These are phyloP conservation scores for Pseudonitzschia multistriata DNA, from an alignment of 108 stramenopile genomes.

Conservation along the genomic window DNA sequence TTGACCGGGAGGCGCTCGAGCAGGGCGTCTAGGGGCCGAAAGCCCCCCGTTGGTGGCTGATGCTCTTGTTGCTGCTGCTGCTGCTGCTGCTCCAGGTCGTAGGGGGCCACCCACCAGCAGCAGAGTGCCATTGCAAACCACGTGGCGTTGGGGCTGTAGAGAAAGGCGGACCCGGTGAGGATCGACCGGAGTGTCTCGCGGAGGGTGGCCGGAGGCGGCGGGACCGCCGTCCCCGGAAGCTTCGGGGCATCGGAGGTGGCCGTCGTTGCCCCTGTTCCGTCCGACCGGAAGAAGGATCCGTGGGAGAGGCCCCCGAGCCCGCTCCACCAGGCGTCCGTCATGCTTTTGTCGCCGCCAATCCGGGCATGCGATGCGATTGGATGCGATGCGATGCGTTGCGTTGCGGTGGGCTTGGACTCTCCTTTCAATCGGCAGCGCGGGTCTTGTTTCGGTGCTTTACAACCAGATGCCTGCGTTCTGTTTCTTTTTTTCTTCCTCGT, in stretches of 20 bases:
- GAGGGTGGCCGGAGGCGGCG: neutral
- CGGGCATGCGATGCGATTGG: no score
- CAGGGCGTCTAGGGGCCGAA: neutral
- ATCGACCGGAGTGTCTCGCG: neutral
- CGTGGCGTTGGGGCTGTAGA: conserved; percentile 22
- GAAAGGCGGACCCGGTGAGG: conserved; percentile 11
- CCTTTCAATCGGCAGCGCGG: no score
- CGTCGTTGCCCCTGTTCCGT: neutral
- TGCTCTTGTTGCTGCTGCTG: neutral
- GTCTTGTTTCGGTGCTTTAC: no score
- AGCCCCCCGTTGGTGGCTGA: neutral
- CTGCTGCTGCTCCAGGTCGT: conserved; percentile 3
- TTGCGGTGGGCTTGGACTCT: no score
- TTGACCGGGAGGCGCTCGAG: conserved; percentile 16
- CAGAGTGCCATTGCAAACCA: conserved; percentile 25
- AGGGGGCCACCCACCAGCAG: conserved; percentile 16
- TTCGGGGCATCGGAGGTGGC: conserved; percentile 3
- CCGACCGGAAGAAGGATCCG: conserved; percentile 15
- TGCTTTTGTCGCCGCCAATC: neutral
- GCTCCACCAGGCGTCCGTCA: neutral
- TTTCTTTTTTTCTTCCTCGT: no score
- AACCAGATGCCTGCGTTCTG: no score
- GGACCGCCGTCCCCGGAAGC: conserved; percentile 17
- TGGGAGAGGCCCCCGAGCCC: conserved; percentile 19
- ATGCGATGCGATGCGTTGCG: no score